Evolutionary conservation across 352 stramenopile species (phyloP).

Genomic region (Thraustochytrium striatum): DNA sequence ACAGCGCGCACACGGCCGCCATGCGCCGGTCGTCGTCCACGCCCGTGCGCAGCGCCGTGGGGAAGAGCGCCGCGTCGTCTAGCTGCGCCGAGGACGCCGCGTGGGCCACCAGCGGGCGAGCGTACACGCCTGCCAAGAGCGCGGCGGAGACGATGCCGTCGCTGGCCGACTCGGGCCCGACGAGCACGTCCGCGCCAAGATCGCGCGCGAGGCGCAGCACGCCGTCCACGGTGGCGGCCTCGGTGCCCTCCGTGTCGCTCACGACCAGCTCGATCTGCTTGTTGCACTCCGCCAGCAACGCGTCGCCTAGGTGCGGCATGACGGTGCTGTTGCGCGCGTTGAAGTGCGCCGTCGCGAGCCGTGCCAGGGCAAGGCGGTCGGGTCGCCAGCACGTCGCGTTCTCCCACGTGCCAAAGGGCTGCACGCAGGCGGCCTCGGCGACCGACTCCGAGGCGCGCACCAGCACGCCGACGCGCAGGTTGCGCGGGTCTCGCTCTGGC

Average conservation of each 20-base stretch:
- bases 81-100: not conserved
- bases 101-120: not conserved
- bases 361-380: not conserved
- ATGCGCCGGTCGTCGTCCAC: not conserved
- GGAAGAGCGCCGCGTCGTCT: not conserved
- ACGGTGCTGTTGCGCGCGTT: not conserved
- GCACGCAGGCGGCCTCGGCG: not conserved
- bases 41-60: not conserved
- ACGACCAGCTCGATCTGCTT: not conserved
- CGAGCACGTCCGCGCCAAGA: not conserved
- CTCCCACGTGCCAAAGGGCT: not conserved
- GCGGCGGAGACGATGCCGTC: too few species aligned
- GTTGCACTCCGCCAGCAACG: not conserved
- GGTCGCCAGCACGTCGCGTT: not conserved
- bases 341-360: not conserved
- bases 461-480: not conserved
- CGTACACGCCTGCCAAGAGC: not conserved
- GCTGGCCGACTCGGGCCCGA: not conserved
- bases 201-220: too few species aligned
- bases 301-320: not conserved
- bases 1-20: not conserved
- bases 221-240: not conserved
- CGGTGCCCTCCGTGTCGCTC: not conserved
- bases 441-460: not conserved
- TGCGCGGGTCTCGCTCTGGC: too few species aligned